phyloP scores from a whole-genome alignment of 768 basidiomycete species.

The Rickenella mellea region DNA sequence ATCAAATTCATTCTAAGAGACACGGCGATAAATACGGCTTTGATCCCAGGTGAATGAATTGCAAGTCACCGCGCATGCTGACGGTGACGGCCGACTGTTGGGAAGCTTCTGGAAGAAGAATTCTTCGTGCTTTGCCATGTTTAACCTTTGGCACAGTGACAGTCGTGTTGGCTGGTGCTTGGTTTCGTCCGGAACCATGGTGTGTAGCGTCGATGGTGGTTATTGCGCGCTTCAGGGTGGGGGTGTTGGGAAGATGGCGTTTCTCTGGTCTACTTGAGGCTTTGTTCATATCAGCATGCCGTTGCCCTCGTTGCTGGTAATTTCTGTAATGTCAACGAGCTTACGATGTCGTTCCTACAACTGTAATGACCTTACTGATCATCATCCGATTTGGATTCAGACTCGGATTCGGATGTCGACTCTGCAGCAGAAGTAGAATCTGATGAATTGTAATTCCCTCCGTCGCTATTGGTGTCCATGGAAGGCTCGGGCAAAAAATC shows the following conservation, averaged over 20 bases:
- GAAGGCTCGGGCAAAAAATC: too few relatives aligned
- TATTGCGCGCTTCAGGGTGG: not conserved
- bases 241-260: not conserved
- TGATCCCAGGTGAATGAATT: constrained; percentile 25
- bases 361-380: too few relatives aligned
- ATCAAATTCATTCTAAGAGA: not conserved
- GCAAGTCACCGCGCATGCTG: constrained; percentile 36
- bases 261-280: not conserved
- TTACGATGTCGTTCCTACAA: too few relatives aligned
- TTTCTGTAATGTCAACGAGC: not conserved
- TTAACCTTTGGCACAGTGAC: constrained; percentile 18
- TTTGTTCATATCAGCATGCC: not conserved
- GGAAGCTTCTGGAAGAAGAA: constrained; percentile 12
- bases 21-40: constrained; percentile 9
- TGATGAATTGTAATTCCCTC: too few relatives aligned
- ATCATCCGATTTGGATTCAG: too few relatives aligned
- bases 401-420: too few relatives aligned
- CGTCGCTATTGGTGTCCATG: too few relatives aligned
- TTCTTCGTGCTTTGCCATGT: constrained; percentile 15
- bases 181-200: not conserved
- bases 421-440: too few relatives aligned
- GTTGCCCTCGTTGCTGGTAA: not conserved
- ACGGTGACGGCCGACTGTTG: constrained; percentile 28
- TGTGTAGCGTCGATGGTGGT: not conserved
- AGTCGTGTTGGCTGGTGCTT: not conserved